phyloP scores from a whole-genome alignment of 2,329 filamentous ascomycete species.

The Cladosporium halotolerans region DNA sequence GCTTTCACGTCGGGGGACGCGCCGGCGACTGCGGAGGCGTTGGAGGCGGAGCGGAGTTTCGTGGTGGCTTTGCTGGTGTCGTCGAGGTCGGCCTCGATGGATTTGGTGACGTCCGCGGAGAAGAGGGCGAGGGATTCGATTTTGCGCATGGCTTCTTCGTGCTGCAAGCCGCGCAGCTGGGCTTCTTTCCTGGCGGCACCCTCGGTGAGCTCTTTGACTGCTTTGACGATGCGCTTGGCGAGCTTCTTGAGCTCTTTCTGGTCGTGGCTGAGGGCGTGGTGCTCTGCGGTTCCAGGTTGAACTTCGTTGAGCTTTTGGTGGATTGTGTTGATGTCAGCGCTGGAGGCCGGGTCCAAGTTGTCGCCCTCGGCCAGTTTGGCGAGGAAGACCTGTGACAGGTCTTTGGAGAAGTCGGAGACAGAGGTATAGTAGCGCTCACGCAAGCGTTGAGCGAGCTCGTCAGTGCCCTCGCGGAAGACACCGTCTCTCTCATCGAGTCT shows the following conservation, averaged over 20 bases:
- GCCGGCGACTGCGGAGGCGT: slow-evolving; percentile 38
- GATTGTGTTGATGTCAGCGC: slow-evolving; percentile 32
- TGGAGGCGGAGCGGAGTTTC: slow-evolving; percentile 23
- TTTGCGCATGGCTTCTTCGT: slow-evolving; percentile 64
- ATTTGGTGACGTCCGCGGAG: slow-evolving; percentile 37
- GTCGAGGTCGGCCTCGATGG: slow-evolving; percentile 43
- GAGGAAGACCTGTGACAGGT: slow-evolving; percentile 49
- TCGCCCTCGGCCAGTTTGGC: slow-evolving; percentile 33
- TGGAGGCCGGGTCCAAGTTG: slow-evolving; percentile 19
- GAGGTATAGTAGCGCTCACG: slow-evolving; percentile 54
- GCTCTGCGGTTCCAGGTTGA: slow-evolving; percentile 31
- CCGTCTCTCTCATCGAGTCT: slow-evolving; percentile 56
- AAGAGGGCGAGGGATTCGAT: slow-evolving; percentile 63
- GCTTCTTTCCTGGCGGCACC: slow-evolving; percentile 71
- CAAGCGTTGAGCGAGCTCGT: slow-evolving; percentile 47
- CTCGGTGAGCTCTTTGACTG: slow-evolving; percentile 71
- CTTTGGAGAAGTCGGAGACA: slow-evolving; percentile 54
- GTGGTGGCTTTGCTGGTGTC: slow-evolving; percentile 41
- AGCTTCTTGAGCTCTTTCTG: slow-evolving; percentile 75
- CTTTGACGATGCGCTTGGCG: slow-evolving; percentile 84
- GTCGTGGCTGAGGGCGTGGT: slow-evolving; percentile 48
- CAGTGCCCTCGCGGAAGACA: slow-evolving; percentile 49
- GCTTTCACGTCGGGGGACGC: slow-evolving; percentile 24
- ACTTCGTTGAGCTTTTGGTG: slow-evolving; percentile 36
- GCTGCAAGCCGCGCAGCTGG: slow-evolving; percentile 66